Percentiles rank a stretch among this genome's conserved stretches.
phyloP scores from a whole-genome alignment of 108 stramenopile species.

The Cyclostephanos invisitatus region DNA sequence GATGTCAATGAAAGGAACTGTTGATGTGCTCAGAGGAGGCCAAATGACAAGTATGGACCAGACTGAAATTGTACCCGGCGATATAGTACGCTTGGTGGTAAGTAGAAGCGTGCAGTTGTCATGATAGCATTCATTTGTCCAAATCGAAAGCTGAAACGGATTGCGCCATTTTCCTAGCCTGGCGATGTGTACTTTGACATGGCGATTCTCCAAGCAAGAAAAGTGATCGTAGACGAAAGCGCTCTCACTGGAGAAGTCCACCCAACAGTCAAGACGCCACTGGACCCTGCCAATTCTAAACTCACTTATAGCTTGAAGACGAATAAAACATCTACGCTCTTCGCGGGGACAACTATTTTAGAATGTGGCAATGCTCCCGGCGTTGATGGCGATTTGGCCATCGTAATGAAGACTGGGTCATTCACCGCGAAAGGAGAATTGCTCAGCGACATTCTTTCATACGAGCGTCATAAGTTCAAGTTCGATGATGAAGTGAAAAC shows the following conservation, averaged over 20 bases:
- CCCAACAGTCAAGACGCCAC: constrained; percentile 54
- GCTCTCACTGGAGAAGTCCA: constrained; percentile 69
- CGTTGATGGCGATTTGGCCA: constrained; percentile 42
- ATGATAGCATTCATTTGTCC: not conserved
- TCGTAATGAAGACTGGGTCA: constrained; percentile 61
- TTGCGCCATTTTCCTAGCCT: not conserved
- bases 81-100: constrained; percentile 41
- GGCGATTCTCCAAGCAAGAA: constrained; percentile 43
- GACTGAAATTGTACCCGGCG: constrained; percentile 64
- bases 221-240: constrained; percentile 60
- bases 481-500: constrained; percentile 64
- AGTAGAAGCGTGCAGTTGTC: not conserved
- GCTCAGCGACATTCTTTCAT: constrained; percentile 60
- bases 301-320: constrained; percentile 27
- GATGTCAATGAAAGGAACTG: constrained; percentile 51
- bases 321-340: constrained; percentile 60
- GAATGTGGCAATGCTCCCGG: constrained; percentile 46
- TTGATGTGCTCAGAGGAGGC: constrained; percentile 59
- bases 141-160: not conserved
- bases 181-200: constrained; percentile 64
- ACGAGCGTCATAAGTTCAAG: constrained; percentile 68
- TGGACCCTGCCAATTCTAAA: constrained; percentile 42
- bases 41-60: constrained; percentile 33
- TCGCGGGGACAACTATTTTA: constrained; percentile 62
- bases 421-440: constrained; percentile 69